Evolutionary conservation across 2,329 filamentous ascomycete genomes (phyloP).

Genomic region (Exophiala dermatitidis): DNA sequence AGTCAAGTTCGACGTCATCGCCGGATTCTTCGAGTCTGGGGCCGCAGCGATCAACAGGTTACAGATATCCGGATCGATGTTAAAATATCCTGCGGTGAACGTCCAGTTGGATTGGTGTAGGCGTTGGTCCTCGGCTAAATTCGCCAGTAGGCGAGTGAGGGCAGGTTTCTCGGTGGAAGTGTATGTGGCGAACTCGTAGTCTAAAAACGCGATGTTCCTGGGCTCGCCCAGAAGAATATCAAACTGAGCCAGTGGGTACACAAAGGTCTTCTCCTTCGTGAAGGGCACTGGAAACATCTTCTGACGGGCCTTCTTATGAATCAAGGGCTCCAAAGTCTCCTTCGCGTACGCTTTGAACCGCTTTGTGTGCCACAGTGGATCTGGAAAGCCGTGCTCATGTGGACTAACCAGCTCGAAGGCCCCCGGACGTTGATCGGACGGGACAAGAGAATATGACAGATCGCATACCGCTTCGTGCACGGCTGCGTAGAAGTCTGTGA

Average conservation of each 20-base stretch:
- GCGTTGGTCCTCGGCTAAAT: constrained; percentile 52
- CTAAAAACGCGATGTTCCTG: constrained; percentile 19
- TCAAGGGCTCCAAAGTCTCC: constrained; percentile 57
- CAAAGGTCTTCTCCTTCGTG: constrained; percentile 54
- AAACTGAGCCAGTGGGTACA: constrained; percentile 83
- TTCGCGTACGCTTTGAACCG: constrained; percentile 64
- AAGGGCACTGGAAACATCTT: constrained; percentile 26
- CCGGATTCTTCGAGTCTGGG: constrained; percentile 13
- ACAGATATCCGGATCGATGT: constrained; percentile 80
- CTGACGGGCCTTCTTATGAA: constrained; percentile 40
- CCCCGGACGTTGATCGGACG: constrained; percentile 44
- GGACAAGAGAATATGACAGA: constrained; percentile 73
- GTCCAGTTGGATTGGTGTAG: constrained; percentile 75
- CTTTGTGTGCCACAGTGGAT: constrained; percentile 26
- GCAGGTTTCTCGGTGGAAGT: constrained; percentile 83
- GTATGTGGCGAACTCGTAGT: constrained; percentile 39
- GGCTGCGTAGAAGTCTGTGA: constrained; percentile 73
- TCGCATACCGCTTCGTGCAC: constrained; percentile 71
- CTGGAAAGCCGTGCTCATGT: constrained; percentile 23
- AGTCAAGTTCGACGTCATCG: too few species aligned
- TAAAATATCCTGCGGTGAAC: constrained; percentile 97
- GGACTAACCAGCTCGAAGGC: constrained; percentile 48
- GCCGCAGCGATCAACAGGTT: constrained; percentile 63
- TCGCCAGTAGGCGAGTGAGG: constrained; percentile 64
- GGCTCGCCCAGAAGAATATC: constrained; percentile 61